A percentile compares a stretch with the other conserved stretches of the same genome.
phyloP scores from a whole-genome alignment of 805 yeast genomes.

The Metschnikowia matae region DNA sequence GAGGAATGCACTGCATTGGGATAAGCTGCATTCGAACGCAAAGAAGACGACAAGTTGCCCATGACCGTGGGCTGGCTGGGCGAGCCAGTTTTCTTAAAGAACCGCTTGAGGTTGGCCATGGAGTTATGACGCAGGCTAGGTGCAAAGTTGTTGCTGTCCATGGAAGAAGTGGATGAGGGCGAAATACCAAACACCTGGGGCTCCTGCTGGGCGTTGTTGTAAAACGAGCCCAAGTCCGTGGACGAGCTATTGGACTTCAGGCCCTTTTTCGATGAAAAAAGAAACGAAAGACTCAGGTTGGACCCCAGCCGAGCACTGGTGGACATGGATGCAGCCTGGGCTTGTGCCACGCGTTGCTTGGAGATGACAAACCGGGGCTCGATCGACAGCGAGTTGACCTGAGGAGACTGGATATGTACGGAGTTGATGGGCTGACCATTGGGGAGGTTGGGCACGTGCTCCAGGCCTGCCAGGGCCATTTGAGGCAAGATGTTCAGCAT shows the following conservation, averaged over 20 bases:
- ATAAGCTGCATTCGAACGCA: slow-evolving; percentile 15
- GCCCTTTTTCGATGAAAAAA: slow-evolving; percentile 42
- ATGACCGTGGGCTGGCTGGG: slow-evolving; percentile 19
- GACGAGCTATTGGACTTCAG: slow-evolving; percentile 30
- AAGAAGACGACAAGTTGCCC: slow-evolving; percentile 22
- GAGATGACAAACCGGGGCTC: slow-evolving; percentile 86
- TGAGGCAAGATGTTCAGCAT: slow-evolving; percentile 7
- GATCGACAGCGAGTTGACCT: slow-evolving; percentile 53
- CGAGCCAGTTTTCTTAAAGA: slow-evolving; percentile 49
- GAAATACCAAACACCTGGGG: slow-evolving; percentile 21
- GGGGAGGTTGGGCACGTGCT: slow-evolving; percentile 47
- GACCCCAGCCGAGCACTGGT: slow-evolving; percentile 36
- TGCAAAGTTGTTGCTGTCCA: slow-evolving; percentile 26
- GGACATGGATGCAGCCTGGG: slow-evolving; percentile 32
- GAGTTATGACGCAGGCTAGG: slow-evolving; percentile 58
- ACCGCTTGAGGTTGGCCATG: slow-evolving; percentile 72
- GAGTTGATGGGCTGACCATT: slow-evolving; percentile 59
- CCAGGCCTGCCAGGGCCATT: slow-evolving; percentile 15
- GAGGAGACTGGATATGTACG: slow-evolving; percentile 68
- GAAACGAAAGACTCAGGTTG: slow-evolving; percentile 46
- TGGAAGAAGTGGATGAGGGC: slow-evolving; percentile 34
- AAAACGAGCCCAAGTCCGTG: slow-evolving; percentile 40
- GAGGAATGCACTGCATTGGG: slow-evolving; percentile 11
- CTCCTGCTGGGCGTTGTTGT: slow-evolving; percentile 27
- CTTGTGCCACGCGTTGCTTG: slow-evolving; percentile 63